A percentile compares a stretch with the other conserved stretches of the same genome.
phyloP scores from a whole-genome alignment of 176 grass and related monocot genomes.

The Dactylis glomerata region DNA sequence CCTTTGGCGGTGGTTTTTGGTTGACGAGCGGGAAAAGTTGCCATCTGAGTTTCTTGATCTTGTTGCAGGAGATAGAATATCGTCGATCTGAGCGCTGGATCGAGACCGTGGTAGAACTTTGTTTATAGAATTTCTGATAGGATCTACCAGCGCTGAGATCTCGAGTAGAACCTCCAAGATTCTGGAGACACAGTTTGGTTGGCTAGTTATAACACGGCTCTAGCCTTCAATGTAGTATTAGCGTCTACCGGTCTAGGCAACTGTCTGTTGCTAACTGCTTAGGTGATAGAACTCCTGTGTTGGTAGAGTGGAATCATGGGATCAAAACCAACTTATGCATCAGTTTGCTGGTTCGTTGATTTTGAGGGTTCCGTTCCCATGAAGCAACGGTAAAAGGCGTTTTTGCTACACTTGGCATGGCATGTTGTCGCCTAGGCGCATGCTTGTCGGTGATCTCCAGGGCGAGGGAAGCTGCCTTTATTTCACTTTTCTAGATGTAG shows the following conservation, averaged over 20 bases:
- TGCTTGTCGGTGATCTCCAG: background rate
- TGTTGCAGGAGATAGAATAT: background rate
- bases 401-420: background rate
- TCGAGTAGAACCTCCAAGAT: background rate
- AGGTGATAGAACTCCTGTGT: background rate
- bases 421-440: background rate
- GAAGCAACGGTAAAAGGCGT: background rate
- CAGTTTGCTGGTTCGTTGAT: conserved; percentile 9
- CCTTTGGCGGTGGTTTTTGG: background rate
- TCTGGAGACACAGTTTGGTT: conserved; percentile 17
- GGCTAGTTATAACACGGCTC: background rate
- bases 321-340: background rate
- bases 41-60: conserved; percentile 19
- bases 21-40: background rate
- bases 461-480: background rate
- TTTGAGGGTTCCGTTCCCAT: background rate
- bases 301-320: background rate
- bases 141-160: background rate
- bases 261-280: conserved; percentile 10
- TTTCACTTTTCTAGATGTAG: background rate
- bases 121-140: background rate
- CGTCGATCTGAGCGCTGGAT: conserved; percentile 18
- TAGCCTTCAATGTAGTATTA: background rate
- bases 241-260: background rate
- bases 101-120: background rate